Percentiles rank a stretch among this genome's conserved stretches.
Evolutionary conservation across 2,329 filamentous ascomycete species (phyloP).

Genomic region (Plenodomus tracheiphilus): DNA sequence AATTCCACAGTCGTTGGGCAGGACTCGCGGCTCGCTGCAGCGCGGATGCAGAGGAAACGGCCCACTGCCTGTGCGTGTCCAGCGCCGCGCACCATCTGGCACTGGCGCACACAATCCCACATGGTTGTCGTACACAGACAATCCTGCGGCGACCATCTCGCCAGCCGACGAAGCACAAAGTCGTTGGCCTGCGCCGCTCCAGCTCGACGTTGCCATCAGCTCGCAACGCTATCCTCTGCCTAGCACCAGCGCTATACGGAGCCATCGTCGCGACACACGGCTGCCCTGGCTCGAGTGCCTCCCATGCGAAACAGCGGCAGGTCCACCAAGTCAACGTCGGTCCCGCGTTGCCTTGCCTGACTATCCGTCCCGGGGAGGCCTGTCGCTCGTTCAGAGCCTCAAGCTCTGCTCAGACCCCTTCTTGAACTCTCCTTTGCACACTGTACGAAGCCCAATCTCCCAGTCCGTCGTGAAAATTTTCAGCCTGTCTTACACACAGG

Average conservation of each 20-base stretch:
- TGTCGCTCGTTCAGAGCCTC: constrained; percentile 39
- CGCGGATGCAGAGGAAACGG: constrained; percentile 22
- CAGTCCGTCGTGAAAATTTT: constrained; percentile 37
- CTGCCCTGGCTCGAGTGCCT: constrained; percentile 15
- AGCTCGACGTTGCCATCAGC: neutral
- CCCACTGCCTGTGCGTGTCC: constrained; percentile 13
- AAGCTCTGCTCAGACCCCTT: constrained; percentile 39
- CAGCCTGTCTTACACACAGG: constrained; percentile 34
- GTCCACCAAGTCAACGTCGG: constrained; percentile 36
- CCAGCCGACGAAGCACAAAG: constrained; percentile 18
- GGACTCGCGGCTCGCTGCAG: constrained; percentile 27
- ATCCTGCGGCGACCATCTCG: constrained; percentile 20
- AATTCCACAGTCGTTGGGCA: constrained; percentile 22
- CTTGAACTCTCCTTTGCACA: constrained; percentile 22
- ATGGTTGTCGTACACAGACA: constrained; percentile 22
- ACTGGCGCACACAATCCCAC: constrained; percentile 22
- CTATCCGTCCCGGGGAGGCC: constrained; percentile 29
- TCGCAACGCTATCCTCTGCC: constrained; percentile 8
- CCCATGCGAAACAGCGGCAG: constrained; percentile 31
- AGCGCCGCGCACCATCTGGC: constrained; percentile 18
- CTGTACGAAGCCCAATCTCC: constrained; percentile 41
- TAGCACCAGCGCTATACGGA: constrained; percentile 24
- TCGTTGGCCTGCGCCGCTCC: constrained; percentile 10
- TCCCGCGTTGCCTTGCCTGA: constrained; percentile 26
- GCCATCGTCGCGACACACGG: constrained; percentile 34